phyloP scores from a whole-genome alignment of 352 stramenopile genomes.

The Elongisporangium senticosum region DNA sequence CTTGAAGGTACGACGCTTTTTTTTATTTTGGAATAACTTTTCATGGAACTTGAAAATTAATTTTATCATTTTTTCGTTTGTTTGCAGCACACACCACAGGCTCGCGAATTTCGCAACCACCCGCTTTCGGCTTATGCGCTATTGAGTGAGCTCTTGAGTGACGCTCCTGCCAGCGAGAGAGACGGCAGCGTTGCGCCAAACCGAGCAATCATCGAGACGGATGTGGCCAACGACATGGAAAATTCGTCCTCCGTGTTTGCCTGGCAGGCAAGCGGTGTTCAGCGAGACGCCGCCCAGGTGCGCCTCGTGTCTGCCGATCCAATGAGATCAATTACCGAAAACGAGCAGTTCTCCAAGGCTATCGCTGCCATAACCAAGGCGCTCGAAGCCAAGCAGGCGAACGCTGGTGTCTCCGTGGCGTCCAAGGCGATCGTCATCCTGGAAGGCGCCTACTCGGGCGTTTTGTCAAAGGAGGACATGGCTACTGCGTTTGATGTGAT shows the following conservation, averaged over 20 bases:
- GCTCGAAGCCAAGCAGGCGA: background rate
- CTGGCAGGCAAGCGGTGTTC: background rate
- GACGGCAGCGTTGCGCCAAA: background rate
- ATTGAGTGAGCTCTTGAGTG: background rate
- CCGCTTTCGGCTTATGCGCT: background rate
- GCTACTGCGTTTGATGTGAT: conserved; percentile 8
- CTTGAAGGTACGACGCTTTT: background rate
- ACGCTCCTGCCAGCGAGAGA: background rate
- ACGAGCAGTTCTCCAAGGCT: background rate
- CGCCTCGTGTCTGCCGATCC: background rate
- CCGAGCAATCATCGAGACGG: background rate
- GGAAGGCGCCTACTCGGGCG: conserved; percentile 1
- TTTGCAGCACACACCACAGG: background rate
- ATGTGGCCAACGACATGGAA: background rate
- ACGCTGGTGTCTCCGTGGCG: background rate
- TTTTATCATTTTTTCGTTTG: background rate
- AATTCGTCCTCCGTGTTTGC: background rate
- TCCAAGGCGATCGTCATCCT: conserved; percentile 3
- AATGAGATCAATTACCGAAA: background rate
- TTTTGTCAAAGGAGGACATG: conserved; percentile 1
- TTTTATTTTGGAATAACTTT: background rate
- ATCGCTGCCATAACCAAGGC: background rate
- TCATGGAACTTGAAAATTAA: background rate
- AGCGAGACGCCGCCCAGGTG: background rate
- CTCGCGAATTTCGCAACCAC: background rate